Evolutionary conservation across 164 flowering plant genomes (phyloP).

Genomic region (Magnolia changhungtana): DNA sequence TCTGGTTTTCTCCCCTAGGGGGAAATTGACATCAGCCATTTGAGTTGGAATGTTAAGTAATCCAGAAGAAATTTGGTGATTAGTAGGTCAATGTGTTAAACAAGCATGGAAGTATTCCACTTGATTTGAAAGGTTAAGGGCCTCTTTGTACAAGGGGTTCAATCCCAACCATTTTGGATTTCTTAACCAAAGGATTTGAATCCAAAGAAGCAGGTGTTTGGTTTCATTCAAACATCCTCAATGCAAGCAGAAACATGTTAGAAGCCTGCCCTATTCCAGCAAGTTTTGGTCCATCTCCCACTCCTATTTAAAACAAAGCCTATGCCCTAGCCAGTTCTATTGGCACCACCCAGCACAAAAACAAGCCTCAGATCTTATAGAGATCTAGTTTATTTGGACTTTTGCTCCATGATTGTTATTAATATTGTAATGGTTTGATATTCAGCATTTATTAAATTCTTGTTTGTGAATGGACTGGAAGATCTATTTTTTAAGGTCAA

Average conservation of each 20-base stretch:
- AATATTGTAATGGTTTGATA: neutral
- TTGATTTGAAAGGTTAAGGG: too few relatives aligned
- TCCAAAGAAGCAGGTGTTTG: neutral
- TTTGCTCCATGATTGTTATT: neutral
- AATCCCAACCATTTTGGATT: too few relatives aligned
- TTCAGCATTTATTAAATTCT: neutral
- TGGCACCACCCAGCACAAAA: neutral
- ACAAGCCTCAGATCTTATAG: neutral
- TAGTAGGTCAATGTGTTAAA: neutral
- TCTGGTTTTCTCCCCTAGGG: neutral
- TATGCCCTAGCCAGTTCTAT: neutral
- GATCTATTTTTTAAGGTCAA: neutral
- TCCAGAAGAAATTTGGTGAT: neutral
- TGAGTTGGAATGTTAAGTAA: neutral
- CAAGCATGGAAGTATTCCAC: too few relatives aligned
- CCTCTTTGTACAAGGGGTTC: too few relatives aligned
- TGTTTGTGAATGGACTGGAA: neutral
- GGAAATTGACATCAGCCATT: neutral
- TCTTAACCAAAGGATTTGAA: too few relatives aligned
- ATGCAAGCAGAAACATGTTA: neutral
- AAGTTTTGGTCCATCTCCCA: neutral
- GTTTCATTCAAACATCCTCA: neutral
- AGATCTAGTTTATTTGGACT: neutral
- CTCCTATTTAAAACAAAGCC: neutral
- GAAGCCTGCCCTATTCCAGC: neutral